These are phyloP conservation scores for Sapria himalayana DNA, from an alignment of 345 rosid genomes.

Conservation along the genomic window DNA sequence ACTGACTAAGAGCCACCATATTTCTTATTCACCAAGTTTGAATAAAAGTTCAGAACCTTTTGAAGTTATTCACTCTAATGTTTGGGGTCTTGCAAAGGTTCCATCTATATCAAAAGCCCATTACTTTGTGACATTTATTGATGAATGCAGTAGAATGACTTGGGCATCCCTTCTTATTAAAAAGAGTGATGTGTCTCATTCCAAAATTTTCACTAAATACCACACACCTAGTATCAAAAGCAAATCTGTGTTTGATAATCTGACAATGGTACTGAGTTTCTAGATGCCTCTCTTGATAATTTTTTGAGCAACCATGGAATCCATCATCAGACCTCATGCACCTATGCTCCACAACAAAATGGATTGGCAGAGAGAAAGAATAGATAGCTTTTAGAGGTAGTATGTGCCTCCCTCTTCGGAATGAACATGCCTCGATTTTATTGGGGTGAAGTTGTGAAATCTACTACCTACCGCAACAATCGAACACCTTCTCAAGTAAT, in stretches of 20 bases:
- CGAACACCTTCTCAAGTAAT: neutral
- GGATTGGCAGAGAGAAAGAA: neutral
- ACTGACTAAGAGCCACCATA: neutral
- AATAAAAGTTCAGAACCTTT: neutral
- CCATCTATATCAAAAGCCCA: neutral
- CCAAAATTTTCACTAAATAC: neutral
- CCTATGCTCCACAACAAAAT: slow-evolving; percentile 1
- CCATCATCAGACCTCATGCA: neutral
- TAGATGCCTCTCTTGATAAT: neutral
- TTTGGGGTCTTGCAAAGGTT: neutral
- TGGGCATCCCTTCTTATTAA: neutral
- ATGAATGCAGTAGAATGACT: slow-evolving; percentile 1
- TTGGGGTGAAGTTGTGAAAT: neutral
- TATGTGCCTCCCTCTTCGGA: neutral
- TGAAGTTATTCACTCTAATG: neutral
- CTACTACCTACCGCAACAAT: neutral
- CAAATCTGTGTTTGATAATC: neutral
- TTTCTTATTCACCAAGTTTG: neutral
- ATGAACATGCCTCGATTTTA: neutral
- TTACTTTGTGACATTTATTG: slow-evolving; percentile 5
- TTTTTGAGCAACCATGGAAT: neutral
- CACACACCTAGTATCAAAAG: neutral
- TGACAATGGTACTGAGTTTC: neutral
- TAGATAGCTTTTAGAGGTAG: neutral
- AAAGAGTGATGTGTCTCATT: neutral